Conservation (phyloP, 805 yeast genomes). For the Alloascoidea africana region DNA sequence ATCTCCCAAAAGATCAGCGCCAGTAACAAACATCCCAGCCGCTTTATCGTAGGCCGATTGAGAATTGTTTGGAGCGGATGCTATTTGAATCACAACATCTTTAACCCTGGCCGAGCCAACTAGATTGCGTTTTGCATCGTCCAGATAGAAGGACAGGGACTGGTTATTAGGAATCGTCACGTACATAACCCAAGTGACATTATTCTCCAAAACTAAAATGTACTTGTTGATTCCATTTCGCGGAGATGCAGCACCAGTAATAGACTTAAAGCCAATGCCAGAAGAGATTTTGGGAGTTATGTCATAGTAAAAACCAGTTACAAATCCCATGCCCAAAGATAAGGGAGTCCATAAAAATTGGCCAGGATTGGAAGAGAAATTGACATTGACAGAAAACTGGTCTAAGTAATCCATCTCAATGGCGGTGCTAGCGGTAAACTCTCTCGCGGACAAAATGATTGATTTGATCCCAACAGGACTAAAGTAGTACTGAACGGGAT, state of each 20-base stretch:
- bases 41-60: conserved; percentile 33
- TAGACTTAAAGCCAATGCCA: conserved; percentile 45
- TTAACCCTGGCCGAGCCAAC: conserved; percentile 27
- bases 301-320: conserved; percentile 27
- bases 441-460: conserved; percentile 32
- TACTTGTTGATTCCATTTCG: conserved; percentile 34
- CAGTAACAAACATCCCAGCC: conserved; percentile 47
- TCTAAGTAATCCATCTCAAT: conserved; percentile 5
- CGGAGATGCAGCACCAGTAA: conserved; percentile 24
- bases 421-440: conserved; percentile 22
- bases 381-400: conserved; percentile 11
- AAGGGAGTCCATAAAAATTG: conserved; percentile 19
- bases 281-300: conserved; percentile 24
- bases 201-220: conserved; percentile 35
- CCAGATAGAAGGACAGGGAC: conserved; percentile 15
- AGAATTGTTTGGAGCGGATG: conserved; percentile 26
- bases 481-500: conserved; percentile 30
- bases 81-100: conserved; percentile 44
- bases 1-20: conserved; percentile 27
- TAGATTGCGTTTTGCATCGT: conserved; percentile 21
- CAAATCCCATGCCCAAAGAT: conserved; percentile 48
- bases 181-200: conserved; percentile 55
- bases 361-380: conserved; percentile 6
- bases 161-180: conserved; percentile 23
- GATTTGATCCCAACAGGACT: conserved; percentile 55